Percentiles rank a stretch among this genome's conserved stretches.
Conservation (phyloP, 768 basidiomycete species). For the Lanmaoa rubissima region DNA sequence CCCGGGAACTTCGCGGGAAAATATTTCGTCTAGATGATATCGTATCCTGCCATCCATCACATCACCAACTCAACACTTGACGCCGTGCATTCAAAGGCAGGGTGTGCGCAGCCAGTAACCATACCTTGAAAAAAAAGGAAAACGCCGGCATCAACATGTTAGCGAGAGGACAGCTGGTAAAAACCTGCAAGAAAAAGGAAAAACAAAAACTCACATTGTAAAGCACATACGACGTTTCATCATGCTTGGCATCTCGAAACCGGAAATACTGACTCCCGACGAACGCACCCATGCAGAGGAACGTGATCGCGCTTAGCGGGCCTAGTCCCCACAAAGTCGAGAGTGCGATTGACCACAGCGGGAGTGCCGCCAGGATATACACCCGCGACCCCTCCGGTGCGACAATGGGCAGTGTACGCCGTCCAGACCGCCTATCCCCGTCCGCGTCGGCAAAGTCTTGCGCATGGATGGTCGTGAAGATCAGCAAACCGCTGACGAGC, state of each 20-base stretch:
- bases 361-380: constrained; percentile 12
- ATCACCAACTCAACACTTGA: constrained; percentile 5
- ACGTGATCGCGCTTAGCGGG: constrained; percentile 4
- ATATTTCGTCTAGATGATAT: not conserved
- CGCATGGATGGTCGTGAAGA: constrained; percentile 38
- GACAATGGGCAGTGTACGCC: constrained; percentile 32
- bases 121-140: not conserved
- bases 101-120: constrained; percentile 8
- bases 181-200: not conserved
- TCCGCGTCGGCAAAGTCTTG: constrained; percentile 35
- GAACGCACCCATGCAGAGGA: constrained; percentile 12
- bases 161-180: no score
- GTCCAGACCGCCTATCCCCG: constrained; percentile 31
- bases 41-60: not conserved
- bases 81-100: constrained; percentile 9
- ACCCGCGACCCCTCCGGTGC: constrained; percentile 15
- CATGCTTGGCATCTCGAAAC: constrained; percentile 5
- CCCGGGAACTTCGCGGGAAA: not conserved
- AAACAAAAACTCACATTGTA: constrained; percentile 13
- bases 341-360: constrained; percentile 9
- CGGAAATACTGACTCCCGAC: constrained; percentile 17
- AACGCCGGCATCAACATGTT: not conserved
- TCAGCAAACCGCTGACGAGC: constrained; percentile 27
- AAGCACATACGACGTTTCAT: constrained; percentile 10
- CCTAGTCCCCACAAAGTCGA: constrained; percentile 8